Evolutionary conservation across 164 flowering plant species (phyloP).

Genomic region (Liquidambar formosana): DNA sequence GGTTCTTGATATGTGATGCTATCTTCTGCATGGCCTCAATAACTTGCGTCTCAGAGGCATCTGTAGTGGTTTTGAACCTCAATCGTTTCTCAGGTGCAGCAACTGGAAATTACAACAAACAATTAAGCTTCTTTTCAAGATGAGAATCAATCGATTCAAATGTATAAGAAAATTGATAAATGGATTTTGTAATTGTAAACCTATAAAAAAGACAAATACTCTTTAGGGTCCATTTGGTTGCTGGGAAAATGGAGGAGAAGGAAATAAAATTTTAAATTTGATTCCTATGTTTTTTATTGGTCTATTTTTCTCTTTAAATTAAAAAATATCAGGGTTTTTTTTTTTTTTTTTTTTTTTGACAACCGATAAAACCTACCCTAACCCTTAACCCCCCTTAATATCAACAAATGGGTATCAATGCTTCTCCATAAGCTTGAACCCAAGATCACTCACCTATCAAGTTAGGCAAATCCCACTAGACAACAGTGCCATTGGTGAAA

Average conservation of each 20-base stretch:
- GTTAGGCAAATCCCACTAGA: too few relatives aligned
- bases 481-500: too few relatives aligned
- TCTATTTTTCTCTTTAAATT: too few relatives aligned
- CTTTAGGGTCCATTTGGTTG: neutral
- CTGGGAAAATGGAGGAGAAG: neutral
- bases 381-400: too few relatives aligned
- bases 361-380: too few relatives aligned
- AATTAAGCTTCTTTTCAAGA: conserved; percentile 3
- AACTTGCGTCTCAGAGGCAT: conserved; percentile 81
- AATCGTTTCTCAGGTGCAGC: conserved; percentile 55
- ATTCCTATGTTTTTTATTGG: too few relatives aligned
- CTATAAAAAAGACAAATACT: neutral
- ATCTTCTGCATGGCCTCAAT: conserved; percentile 94
- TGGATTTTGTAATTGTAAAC: neutral
- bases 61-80: conserved; percentile 80
- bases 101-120: conserved; percentile 22
- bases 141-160: neutral
- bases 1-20: conserved; percentile 75
- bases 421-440: too few relatives aligned
- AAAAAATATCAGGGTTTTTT: too few relatives aligned
- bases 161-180: neutral
- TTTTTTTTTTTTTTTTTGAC: too few relatives aligned
- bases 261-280: too few relatives aligned
- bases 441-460: too few relatives aligned
- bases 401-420: too few relatives aligned